phyloP scores from a whole-genome alignment of 805 yeast genomes.

The Saccharomycopsis oosterbeekiorum region DNA sequence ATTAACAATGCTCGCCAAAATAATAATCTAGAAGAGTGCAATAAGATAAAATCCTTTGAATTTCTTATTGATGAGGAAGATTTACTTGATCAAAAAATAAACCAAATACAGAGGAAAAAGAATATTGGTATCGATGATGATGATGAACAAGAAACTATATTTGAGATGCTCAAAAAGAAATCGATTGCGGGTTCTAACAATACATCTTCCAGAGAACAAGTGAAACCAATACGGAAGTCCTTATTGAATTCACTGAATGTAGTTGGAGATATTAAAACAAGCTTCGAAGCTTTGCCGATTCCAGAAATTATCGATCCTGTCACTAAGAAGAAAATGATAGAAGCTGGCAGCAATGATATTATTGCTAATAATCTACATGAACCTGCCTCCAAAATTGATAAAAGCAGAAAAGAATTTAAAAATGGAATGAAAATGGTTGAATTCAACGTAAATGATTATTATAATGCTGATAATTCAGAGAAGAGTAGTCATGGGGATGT shows the following conservation, averaged over 20 bases:
- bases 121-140: neutral
- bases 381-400: neutral
- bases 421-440: slow-evolving; percentile 20
- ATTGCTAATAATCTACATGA: neutral
- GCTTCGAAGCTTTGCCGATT: neutral
- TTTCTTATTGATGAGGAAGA: neutral
- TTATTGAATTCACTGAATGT: neutral
- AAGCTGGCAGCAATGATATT: neutral
- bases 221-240: neutral
- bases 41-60: neutral
- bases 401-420: neutral
- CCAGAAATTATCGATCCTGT: neutral
- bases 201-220: neutral
- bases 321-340: neutral
- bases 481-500: slow-evolving; percentile 24
- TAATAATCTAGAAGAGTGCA: neutral
- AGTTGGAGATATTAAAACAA: no score
- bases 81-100: neutral
- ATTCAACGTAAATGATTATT: slow-evolving; percentile 26
- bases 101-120: neutral
- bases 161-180: neutral
- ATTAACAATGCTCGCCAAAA: neutral
- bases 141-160: neutral
- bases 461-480: slow-evolving; percentile 22
- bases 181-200: neutral